Conservation (phyloP, 75 land plant genomes). For the Ceratopteris richardii region DNA sequence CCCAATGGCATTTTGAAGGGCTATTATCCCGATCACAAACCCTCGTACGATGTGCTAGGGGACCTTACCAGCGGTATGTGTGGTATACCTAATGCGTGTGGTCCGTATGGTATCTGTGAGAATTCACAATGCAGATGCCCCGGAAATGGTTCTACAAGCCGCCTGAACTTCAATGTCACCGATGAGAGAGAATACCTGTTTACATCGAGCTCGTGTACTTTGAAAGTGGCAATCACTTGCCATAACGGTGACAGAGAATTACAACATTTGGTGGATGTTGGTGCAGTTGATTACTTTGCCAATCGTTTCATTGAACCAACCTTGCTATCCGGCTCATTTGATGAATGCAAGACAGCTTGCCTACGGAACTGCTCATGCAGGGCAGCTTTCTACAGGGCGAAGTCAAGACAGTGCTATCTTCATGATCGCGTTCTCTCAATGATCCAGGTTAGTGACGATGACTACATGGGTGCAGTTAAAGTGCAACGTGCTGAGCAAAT, state of each 20-base stretch:
- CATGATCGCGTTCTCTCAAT: conserved; percentile 13
- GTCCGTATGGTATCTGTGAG: conserved; percentile 25
- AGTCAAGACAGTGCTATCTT: conserved; percentile 6
- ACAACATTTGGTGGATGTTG: too few relatives aligned
- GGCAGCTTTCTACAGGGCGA: conserved; percentile 11
- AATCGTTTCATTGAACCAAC: conserved; percentile 2
- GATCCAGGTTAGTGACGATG: neutral
- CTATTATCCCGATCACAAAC: conserved; percentile 6
- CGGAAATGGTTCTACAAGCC: conserved; percentile 1
- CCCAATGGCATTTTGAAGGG: conserved; percentile 3
- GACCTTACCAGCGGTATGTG: conserved; percentile 9
- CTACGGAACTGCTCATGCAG: conserved; percentile 5
- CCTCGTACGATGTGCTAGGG: conserved; percentile 5
- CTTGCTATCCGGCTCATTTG: neutral
- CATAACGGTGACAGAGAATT: too few relatives aligned
- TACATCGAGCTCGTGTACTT: too few relatives aligned
- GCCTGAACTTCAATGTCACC: neutral
- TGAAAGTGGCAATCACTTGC: too few relatives aligned
- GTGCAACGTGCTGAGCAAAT: neutral
- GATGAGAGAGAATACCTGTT: neutral
- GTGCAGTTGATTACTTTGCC: conserved; percentile 3
- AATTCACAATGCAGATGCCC: conserved; percentile 23
- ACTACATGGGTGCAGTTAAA: neutral
- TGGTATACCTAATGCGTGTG: conserved; percentile 20
- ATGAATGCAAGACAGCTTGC: conserved; percentile 7